These are phyloP conservation scores for Fusarium napiforme DNA, from an alignment of 2,329 filamentous ascomycete genomes.

Conservation along the genomic window DNA sequence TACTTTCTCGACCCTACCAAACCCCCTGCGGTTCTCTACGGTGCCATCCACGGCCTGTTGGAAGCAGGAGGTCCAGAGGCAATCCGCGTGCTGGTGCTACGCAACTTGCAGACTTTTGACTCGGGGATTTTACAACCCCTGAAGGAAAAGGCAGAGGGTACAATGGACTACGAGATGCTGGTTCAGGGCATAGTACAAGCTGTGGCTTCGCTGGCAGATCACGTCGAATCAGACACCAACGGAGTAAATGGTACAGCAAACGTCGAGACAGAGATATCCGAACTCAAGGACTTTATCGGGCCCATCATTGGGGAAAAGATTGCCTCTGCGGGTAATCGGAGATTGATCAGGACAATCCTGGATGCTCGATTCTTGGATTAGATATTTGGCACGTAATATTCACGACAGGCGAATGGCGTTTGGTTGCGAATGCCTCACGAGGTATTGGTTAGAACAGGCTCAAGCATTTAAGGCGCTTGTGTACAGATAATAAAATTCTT, in stretches of 20 bases:
- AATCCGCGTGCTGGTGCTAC: constrained; percentile 65
- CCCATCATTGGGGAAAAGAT: constrained; percentile 64
- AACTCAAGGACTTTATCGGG: constrained; percentile 66
- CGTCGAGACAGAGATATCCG: constrained; percentile 53
- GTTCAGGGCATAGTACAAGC: constrained; percentile 67
- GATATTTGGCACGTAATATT: constrained; percentile 1
- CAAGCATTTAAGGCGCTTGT: constrained; percentile 32
- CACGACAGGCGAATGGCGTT: constrained; percentile 44
- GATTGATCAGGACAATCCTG: constrained; percentile 62
- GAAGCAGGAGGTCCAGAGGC: constrained; percentile 77
- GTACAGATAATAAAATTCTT: constrained; percentile 39
- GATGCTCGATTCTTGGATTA: constrained; percentile 66
- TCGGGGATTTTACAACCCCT: constrained; percentile 64
- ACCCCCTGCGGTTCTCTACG: constrained; percentile 86
- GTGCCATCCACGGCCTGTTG: constrained; percentile 82
- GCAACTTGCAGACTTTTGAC: constrained; percentile 67
- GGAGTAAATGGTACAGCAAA: constrained; percentile 53
- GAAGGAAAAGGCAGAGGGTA: constrained; percentile 60
- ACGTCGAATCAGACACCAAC: constrained; percentile 50
- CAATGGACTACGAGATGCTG: constrained; percentile 66
- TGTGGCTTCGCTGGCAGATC: constrained; percentile 57
- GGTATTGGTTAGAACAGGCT: constrained; percentile 25
- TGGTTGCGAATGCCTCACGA: constrained; percentile 30
- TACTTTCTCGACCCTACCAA: constrained; percentile 89
- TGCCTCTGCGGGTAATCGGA: constrained; percentile 57